These are phyloP conservation scores for Termitomyces sp. DNA, from an alignment of 768 basidiomycete genomes.

Conservation along the genomic window DNA sequence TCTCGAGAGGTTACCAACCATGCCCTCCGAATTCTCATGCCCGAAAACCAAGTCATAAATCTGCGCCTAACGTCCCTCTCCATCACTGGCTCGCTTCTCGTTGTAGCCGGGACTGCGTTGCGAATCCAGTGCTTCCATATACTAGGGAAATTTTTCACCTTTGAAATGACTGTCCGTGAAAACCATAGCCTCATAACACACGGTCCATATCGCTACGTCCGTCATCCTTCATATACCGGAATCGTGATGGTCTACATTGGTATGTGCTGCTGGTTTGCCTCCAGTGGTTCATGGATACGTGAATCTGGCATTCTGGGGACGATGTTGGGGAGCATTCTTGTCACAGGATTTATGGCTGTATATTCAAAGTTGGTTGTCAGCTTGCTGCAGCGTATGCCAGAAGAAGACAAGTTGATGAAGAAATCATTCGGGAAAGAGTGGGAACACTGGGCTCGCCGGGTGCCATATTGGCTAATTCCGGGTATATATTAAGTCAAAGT, in stretches of 20 bases:
- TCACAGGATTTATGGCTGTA: neutral
- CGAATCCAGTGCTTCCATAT: constrained; percentile 30
- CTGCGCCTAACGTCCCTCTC: constrained; percentile 20
- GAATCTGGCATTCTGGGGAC: neutral
- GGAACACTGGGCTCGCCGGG: constrained; percentile 11
- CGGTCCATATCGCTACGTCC: neutral
- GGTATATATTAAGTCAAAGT: neutral
- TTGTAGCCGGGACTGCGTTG: constrained; percentile 23
- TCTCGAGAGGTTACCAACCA: neutral
- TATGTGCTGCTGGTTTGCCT: neutral
- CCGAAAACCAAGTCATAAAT: neutral
- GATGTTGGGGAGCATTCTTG: neutral
- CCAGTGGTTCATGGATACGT: neutral
- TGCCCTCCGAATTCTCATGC: neutral
- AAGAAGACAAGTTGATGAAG: constrained; percentile 10
- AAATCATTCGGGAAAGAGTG: constrained; percentile 10
- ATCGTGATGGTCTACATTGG: neutral
- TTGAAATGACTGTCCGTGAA: constrained; percentile 7
- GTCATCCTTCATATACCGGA: neutral
- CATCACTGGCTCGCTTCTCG: constrained; percentile 21
- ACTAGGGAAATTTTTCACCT: constrained; percentile 33
- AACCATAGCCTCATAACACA: neutral
- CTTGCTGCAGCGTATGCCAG: neutral
- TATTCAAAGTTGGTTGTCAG: neutral
- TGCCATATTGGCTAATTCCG: constrained; percentile 10